Conservation (phyloP, 2,329 filamentous ascomycete species). For the Diaporthe sp. region DNA sequence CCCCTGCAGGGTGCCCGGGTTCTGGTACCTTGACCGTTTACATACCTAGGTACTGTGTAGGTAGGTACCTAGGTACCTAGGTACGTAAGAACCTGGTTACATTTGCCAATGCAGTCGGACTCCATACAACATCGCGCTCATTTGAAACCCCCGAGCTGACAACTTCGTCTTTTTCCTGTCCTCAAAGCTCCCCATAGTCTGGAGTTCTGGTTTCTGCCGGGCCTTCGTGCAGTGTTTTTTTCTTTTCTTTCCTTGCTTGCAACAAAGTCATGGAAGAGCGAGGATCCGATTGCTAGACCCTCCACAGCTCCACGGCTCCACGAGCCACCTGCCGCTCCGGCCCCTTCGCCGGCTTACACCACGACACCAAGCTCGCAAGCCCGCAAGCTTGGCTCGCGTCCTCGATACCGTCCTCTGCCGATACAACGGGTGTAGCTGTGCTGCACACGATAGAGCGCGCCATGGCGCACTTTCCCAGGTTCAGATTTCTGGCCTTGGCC, state of each 20-base stretch:
- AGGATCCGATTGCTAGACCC: slow-evolving; percentile 9
- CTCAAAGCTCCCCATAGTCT: not conserved
- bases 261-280: slow-evolving; percentile 29
- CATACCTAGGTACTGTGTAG: too few relatives aligned
- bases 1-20: not conserved
- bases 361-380: not conserved
- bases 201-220: not conserved
- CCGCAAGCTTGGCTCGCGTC: not conserved
- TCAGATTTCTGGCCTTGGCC: slow-evolving; percentile 88
- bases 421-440: slow-evolving; percentile 28
- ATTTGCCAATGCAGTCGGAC: not conserved
- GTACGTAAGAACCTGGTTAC: too few relatives aligned
- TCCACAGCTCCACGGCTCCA: slow-evolving; percentile 9
- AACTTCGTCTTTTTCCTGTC: not conserved
- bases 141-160: slow-evolving; percentile 24
- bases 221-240: not conserved
- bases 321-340: slow-evolving; percentile 4
- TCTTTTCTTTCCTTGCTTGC: not conserved
- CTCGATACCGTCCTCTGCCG: not conserved
- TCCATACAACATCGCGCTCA: slow-evolving; percentile 11
- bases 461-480: slow-evolving; percentile 71
- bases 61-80: not conserved
- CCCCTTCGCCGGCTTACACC: not conserved
- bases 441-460: slow-evolving; percentile 25
- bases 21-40: too few relatives aligned